Conservation (phyloP, 202 grass and related monocot species). For the Digitaria exilis region DNA sequence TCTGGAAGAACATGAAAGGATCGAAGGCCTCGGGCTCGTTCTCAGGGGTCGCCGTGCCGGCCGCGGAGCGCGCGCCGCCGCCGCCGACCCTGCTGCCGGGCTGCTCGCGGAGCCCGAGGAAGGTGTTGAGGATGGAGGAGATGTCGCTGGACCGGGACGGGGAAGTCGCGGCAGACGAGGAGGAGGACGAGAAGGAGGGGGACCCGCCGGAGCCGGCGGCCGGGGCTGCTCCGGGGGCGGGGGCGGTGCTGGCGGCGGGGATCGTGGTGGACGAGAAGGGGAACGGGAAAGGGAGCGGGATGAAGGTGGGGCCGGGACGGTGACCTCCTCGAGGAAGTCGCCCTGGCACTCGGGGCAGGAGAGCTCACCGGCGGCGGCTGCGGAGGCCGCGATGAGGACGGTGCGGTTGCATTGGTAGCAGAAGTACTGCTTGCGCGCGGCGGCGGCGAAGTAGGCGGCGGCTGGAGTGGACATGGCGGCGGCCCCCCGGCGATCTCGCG, state of each 20-base stretch:
- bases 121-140: slow-evolving; percentile 44
- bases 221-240: not conserved
- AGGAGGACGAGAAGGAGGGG: slow-evolving; percentile 47
- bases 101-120: slow-evolving; percentile 41
- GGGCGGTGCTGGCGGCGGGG: slow-evolving; percentile 26
- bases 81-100: slow-evolving; percentile 19
- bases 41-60: slow-evolving; percentile 54
- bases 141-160: slow-evolving; percentile 48
- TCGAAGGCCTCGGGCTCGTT: slow-evolving; percentile 71
- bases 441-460: slow-evolving; percentile 58
- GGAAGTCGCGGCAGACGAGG: slow-evolving; percentile 53
- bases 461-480: slow-evolving; percentile 57
- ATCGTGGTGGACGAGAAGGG: slow-evolving; percentile 25
- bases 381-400: slow-evolving; percentile 56
- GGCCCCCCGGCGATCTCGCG: slow-evolving; percentile 63
- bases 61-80: slow-evolving; percentile 25
- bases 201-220: slow-evolving; percentile 21
- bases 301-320: slow-evolving; percentile 60
- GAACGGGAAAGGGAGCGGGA: slow-evolving; percentile 54
- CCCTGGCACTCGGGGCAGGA: slow-evolving; percentile 80
- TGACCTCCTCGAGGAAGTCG: slow-evolving; percentile 89
- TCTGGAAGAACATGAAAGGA: slow-evolving; percentile 68
- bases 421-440: slow-evolving; percentile 79
- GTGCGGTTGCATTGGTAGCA: slow-evolving; percentile 94
- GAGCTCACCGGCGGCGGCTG: slow-evolving; percentile 58